Base-by-base conservation (phyloP, 2,329 filamentous ascomycete genomes). In the Microascus cirrosus region DNA sequence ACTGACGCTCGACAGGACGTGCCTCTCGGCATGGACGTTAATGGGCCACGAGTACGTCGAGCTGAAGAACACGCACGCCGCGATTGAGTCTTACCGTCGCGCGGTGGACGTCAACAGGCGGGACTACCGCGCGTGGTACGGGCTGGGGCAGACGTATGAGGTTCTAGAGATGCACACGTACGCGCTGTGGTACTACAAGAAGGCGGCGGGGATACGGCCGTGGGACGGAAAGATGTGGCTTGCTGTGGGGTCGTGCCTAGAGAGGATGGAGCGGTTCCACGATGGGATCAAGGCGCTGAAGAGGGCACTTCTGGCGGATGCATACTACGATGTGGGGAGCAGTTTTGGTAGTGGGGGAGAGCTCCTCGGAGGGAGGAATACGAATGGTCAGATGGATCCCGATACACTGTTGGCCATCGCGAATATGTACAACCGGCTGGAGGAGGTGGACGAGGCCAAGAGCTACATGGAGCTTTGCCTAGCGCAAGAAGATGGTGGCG, bases 201-300 rank as follows among this genome's bases (percentile, higher is more conserved):
- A 94, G 59, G 94, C 94, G 0, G 93, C 93, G 0, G 90, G 91
- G 0, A 77, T 99, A 1, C 84, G 92, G n/a, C 91, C 93, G 0
- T 96, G 93, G 79, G 94, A 99, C 65, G 90, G 92, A 0, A 97
- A 97, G 71, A 95, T 99, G 89, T 99, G 94, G 94, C 88, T 94
- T 76, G 94, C 94, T 0, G 91, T 99, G 5, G 94, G 90, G 11
- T 89, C 89, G 36, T 96, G 93, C 68, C 85, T 95, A 62, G 87
- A 93, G 61, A 93, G 92, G 68, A 95, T 96, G 80, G 87, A 86
- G 56, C 85, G 92, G 58, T 78, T 90, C 55, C 81, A 85, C n/a
- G 92, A 96, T 64, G 93, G 90, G 34, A 96, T 99, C 70, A 94
- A 95, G 66, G 90, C 94, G 0, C 84, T 96, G 65, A 99, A 99